Base-by-base conservation (phyloP, 106 monocot genomes). In the Acorus calamus region DNA sequence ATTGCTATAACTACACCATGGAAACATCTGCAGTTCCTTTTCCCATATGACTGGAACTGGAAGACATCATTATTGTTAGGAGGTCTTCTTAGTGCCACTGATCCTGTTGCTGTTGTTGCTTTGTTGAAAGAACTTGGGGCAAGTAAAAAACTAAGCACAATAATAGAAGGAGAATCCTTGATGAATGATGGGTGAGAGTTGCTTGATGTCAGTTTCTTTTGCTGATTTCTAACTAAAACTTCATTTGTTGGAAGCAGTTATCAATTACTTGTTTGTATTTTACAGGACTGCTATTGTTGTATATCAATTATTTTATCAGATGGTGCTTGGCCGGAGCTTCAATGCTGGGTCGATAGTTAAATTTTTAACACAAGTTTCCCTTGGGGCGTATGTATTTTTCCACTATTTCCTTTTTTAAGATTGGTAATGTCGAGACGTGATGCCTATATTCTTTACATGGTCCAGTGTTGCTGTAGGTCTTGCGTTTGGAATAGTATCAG, bases 151-250 rank as follows among this genome's bases (percentile, higher is more conserved):
- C 76, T 98, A 56, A 98, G 78, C 52, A 98, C 98, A 47, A 98
- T 98, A 70, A 98, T 98, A 74, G 98, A 98, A 79, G 98, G 98
- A 64, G 98, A 98, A 76, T 98, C 98, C 52, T 81, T 98, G 49
- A 98, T 98, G 91, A 98, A 98, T 81, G 98, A 98, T 70, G 98
- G 98, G 98, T 98, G 28, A 28, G 28, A 28, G 28, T 28, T 28
- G 28, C 28, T 28, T 28, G 28, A 28, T 28, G 28, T 28, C 28
- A 52, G 3, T 28, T 3, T 41, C 4, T 55, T 49, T 53, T 66
- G 43, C 2, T 55, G 53, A 44, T 55, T 12, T 44, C 6, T 45
- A 45, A 28, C 28, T 1, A 28, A 28, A 28, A 28, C 28, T 28
- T 28, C 28, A 28, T 1, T 28, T 28, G 28, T 28, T 28, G 28